Evolutionary conservation across 345 rosid species (phyloP).

Genomic region (Gossypium ekmanianum): DNA sequence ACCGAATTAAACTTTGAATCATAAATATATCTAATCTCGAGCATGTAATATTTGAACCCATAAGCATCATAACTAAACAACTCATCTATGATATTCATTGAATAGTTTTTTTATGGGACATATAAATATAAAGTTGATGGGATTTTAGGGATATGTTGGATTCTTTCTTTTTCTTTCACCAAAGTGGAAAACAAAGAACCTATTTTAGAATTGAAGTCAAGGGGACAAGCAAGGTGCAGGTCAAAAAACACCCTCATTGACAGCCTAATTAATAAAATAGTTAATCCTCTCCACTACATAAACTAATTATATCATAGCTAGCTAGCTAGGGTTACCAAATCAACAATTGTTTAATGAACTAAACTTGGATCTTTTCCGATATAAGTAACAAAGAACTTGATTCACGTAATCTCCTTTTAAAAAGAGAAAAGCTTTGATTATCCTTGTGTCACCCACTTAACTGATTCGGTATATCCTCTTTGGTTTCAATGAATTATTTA

Average conservation of each 20-base stretch:
- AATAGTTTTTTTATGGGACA: not conserved
- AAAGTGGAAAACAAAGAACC: not conserved
- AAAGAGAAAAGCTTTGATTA: constrained; percentile 18
- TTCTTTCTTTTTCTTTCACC: not conserved
- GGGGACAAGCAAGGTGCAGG: not conserved
- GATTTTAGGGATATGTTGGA: not conserved
- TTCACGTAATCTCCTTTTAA: constrained; percentile 17
- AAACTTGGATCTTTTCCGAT: not conserved
- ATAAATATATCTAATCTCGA: too few species aligned
- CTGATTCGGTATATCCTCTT: constrained; percentile 26
- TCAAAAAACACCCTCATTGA: not conserved
- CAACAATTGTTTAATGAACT: not conserved
- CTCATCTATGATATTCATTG: not conserved
- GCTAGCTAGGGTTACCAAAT: not conserved
- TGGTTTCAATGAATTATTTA: constrained; percentile 5
- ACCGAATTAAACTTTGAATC: too few species aligned
- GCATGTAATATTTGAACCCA: too few species aligned
- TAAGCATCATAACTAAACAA: too few species aligned
- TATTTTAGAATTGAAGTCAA: not conserved
- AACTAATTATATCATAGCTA: not conserved
- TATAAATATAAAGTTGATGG: not conserved
- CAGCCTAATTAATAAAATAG: not conserved
- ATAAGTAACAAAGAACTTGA: constrained; percentile 16
- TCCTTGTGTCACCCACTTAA: constrained; percentile 36
- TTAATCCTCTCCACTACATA: not conserved